Percentiles rank a stretch among this genome's conserved stretches.
phyloP scores from a whole-genome alignment of 2,329 filamentous ascomycete genomes.

The Ascochyta viciae-villosae region DNA sequence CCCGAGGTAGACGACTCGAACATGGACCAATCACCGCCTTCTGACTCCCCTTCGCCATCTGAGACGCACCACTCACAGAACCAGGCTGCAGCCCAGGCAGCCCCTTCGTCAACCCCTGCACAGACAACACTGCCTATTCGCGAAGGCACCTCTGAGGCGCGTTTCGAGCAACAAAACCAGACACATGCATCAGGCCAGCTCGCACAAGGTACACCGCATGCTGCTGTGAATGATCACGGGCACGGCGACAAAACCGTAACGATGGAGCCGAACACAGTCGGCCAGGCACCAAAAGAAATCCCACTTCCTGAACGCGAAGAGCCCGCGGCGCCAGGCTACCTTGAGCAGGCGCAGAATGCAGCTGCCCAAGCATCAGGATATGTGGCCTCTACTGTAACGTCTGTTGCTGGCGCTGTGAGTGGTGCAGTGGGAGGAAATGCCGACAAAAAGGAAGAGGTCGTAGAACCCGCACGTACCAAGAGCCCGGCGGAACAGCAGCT shows the following conservation, averaged over 20 bases:
- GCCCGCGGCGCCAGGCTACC: conserved; percentile 42
- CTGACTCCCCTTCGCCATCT: conserved; percentile 29
- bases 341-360: conserved; percentile 54
- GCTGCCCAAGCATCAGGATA: conserved; percentile 40
- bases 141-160: conserved; percentile 52
- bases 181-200: conserved; percentile 56
- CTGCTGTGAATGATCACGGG: conserved; percentile 50
- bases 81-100: conserved; percentile 1
- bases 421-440: conserved; percentile 31
- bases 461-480: conserved; percentile 29
- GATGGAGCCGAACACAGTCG: conserved; percentile 58
- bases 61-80: conserved; percentile 17
- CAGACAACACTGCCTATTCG: conserved; percentile 38
- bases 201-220: conserved; percentile 52
- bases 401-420: conserved; percentile 43
- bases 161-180: conserved; percentile 50
- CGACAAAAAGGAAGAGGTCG: conserved; percentile 28
- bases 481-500: conserved; percentile 40
- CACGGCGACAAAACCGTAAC: conserved; percentile 54
- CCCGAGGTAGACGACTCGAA: conserved; percentile 29
- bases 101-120: conserved; percentile 17
- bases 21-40: conserved; percentile 28
- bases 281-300: conserved; percentile 58
- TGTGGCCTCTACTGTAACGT: conserved; percentile 38
- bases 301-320: conserved; percentile 45